Percentiles rank a stretch among this genome's conserved stretches.
phyloP scores from a whole-genome alignment of 352 stramenopile species.

The Globisporangium viniferum region DNA sequence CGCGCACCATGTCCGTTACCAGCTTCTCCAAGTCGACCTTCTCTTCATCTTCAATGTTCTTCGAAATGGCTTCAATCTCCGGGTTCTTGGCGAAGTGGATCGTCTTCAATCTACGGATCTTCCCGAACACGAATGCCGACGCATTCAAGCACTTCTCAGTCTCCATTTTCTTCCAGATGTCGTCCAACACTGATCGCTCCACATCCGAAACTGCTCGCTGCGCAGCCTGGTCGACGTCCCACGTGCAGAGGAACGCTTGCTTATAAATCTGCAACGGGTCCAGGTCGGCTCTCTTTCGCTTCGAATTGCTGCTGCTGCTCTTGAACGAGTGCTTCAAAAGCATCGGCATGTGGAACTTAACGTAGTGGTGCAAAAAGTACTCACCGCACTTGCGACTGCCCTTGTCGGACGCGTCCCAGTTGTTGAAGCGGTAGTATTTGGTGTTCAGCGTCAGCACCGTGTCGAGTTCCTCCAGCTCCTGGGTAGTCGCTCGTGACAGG shows the following conservation, averaged over 20 bases:
- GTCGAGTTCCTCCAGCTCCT: conserved; percentile 75
- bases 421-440: conserved; percentile 75
- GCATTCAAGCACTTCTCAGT: conserved; percentile 60
- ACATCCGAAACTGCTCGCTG: conserved; percentile 69
- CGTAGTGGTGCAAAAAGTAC: conserved; percentile 83
- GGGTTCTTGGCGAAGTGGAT: conserved; percentile 66
- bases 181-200: conserved; percentile 68
- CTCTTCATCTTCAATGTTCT: conserved; percentile 53
- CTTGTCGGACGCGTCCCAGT: conserved; percentile 71
- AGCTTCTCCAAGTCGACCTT: conserved; percentile 52
- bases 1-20: conserved; percentile 56
- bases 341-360: conserved; percentile 75
- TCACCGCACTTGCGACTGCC: conserved; percentile 61
- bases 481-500: conserved; percentile 49
- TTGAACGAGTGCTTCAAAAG: conserved; percentile 62
- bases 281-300: conserved; percentile 51
- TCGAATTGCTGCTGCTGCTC: conserved; percentile 24
- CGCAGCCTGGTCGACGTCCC: conserved; percentile 72
- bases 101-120: conserved; percentile 61
- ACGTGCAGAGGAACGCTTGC: conserved; percentile 81
- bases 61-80: conserved; percentile 53
- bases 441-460: conserved; percentile 65
- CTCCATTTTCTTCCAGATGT: conserved; percentile 85
- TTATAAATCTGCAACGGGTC: conserved; percentile 59
- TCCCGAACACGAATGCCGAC: conserved; percentile 71